Base-by-base conservation (phyloP, 495 filamentous ascomycete species). In the Aspergillus saccharolyticus region DNA sequence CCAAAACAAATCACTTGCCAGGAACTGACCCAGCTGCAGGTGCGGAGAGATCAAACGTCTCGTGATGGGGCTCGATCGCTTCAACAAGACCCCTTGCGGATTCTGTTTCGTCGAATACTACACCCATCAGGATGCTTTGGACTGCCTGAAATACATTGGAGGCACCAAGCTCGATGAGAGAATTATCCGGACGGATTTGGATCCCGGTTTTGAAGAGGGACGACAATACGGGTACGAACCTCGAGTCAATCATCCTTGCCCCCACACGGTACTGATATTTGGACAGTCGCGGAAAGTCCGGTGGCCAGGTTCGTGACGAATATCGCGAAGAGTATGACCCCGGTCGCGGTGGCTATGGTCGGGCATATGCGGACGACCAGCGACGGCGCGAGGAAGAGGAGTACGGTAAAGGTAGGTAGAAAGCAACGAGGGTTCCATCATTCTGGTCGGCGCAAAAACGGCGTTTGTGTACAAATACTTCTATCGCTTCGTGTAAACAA, bases 21-120 rank as follows among this genome's bases (percentile, higher is more conserved):
- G 52, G 7, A 43, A 16, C 25, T 1, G 14, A 51, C 55, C 60
- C 33, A 64, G 44, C 9, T 30, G 43, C 54, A 88, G 85, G 71
- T 96, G 90, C 69, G 94, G 94, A 56, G 93, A 97, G 77, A 93
- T 98, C 69, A 97, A 97, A 73, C 87, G 94, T 39, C 81, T 98
- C 21, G 87, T 98, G n/a, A 98, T 98, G 94, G 94, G 94, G 44
- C 82, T 98, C 20, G 95, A 98, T 68, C 86, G 94, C 17, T 94
- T 91, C 77, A 89, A 87, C 74, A 98, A 98, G 75, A 98, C 94
- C 16, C 94, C 94, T 4, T 98, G 94, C 73, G 94, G 94, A 12
- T 98, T 98, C 76, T 98, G 94, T 76, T 98, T 98, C 66, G 94
- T 98, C 64, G 94, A 98, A 72, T 98, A 98, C 74, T 98, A 97